A percentile compares a stretch with the other conserved stretches of the same genome.
Conservation (phyloP, 2,329 filamentous ascomycete genomes). For the Blastomyces emzantsi region DNA sequence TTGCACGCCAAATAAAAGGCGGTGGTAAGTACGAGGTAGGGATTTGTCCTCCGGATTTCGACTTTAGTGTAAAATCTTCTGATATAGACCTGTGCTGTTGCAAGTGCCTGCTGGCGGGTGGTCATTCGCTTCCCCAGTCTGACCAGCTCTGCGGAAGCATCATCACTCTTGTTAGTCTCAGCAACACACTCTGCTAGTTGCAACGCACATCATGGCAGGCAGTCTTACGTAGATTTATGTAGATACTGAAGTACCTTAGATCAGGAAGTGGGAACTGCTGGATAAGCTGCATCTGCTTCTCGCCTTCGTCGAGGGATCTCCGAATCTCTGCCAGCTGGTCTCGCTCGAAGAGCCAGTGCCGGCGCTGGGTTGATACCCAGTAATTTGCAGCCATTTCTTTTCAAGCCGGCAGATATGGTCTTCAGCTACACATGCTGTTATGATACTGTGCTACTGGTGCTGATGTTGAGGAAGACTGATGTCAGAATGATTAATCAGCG, state of each 20-base stretch:
- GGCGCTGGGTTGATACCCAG: slow-evolving; percentile 89
- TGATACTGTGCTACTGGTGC: not conserved
- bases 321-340: slow-evolving; percentile 68
- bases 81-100: slow-evolving; percentile 89
- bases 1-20: slow-evolving; percentile 94
- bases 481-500: not conserved
- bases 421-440: not conserved
- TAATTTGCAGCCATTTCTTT: slow-evolving; percentile 79
- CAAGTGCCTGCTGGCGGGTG: slow-evolving; percentile 82
- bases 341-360: slow-evolving; percentile 83
- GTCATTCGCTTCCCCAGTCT: slow-evolving; percentile 76
- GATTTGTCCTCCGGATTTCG: slow-evolving; percentile 85
- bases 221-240: slow-evolving; percentile 74
- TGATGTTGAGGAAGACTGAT: not conserved
- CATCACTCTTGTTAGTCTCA: not conserved
- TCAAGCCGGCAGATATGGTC: not conserved
- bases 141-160: slow-evolving; percentile 53
- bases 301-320: slow-evolving; percentile 65
- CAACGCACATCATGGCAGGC: not conserved
- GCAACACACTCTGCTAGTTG: not conserved
- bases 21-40: slow-evolving; percentile 86
- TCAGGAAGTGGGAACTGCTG: slow-evolving; percentile 77
- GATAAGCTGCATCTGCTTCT: slow-evolving; percentile 59
- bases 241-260: slow-evolving; percentile 73
- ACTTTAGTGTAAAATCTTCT: slow-evolving; percentile 88